These are phyloP conservation scores for Venturia asperata DNA, from an alignment of 2,329 filamentous ascomycete genomes.

Conservation along the genomic window DNA sequence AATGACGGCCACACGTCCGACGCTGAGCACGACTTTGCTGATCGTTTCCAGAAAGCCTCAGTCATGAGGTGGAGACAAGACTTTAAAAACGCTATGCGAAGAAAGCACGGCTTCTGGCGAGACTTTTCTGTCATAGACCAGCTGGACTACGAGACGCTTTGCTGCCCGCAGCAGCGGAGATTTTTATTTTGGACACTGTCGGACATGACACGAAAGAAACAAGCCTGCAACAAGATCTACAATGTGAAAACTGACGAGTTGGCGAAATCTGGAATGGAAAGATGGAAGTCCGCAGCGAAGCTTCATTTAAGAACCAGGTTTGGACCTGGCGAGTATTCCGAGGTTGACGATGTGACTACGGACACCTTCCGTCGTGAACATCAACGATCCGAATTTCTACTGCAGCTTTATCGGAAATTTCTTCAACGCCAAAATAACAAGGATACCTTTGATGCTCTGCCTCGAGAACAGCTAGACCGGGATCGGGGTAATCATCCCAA, in stretches of 20 bases:
- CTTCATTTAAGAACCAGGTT: background rate
- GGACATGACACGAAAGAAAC: background rate
- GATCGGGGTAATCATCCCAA: background rate
- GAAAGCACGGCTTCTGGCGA: background rate
- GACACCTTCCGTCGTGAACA: background rate
- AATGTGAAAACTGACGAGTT: background rate
- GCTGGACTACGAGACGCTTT: background rate
- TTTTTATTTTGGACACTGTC: background rate
- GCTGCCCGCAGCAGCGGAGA: background rate
- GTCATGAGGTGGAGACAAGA: background rate
- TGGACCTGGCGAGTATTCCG: conserved; percentile 9
- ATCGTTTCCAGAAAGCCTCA: background rate
- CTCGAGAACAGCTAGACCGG: background rate
- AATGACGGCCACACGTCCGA: background rate
- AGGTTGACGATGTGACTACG: background rate
- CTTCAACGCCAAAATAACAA: background rate
- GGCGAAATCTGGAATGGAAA: background rate
- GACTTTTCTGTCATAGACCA: background rate
- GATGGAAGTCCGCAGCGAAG: background rate
- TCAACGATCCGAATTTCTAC: background rate
- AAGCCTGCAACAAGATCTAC: background rate
- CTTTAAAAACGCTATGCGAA: background rate
- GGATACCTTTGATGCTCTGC: background rate
- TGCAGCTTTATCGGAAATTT: background rate
- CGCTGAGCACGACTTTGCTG: background rate